phyloP scores from a whole-genome alignment of 768 basidiomycete species.

The Psilocybe subaeruginosa region DNA sequence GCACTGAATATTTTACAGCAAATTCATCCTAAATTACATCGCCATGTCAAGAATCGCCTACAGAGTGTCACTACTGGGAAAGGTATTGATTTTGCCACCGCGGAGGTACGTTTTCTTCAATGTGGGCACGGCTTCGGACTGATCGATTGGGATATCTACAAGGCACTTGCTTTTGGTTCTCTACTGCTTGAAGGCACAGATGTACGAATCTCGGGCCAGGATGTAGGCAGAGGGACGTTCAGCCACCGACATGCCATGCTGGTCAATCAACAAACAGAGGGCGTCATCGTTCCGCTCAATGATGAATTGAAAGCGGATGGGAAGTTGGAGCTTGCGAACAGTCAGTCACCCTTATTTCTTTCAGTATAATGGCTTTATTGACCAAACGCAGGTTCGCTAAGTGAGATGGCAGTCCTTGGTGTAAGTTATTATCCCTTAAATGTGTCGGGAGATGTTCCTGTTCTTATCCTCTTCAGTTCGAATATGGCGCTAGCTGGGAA shows the following conservation, averaged over 20 bases:
- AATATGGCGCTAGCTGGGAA: slow-evolving; percentile 92
- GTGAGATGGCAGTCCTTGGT: slow-evolving; percentile 88
- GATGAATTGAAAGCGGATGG: slow-evolving; percentile 61
- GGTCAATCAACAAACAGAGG: slow-evolving; percentile 84
- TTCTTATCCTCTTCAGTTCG: slow-evolving; percentile 56
- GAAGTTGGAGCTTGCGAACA: slow-evolving; percentile 86
- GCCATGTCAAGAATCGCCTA: slow-evolving; percentile 81
- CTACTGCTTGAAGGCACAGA: slow-evolving; percentile 83
- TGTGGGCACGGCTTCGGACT: background rate
- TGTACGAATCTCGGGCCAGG: slow-evolving; percentile 90
- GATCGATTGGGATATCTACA: background rate
- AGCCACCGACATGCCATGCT: slow-evolving; percentile 92
- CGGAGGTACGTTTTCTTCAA: slow-evolving; percentile 57
- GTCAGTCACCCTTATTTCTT: slow-evolving; percentile 40
- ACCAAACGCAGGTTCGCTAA: slow-evolving; percentile 69
- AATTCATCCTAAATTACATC: slow-evolving; percentile 75
- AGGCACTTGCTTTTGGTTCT: slow-evolving; percentile 89
- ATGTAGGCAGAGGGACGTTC: slow-evolving; percentile 90
- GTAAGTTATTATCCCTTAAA: slow-evolving; percentile 42
- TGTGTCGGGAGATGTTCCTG: background rate
- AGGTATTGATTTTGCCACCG: slow-evolving; percentile 90
- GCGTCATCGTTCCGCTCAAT: slow-evolving; percentile 82
- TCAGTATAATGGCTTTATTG: background rate
- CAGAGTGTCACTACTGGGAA: slow-evolving; percentile 65
- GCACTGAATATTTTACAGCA: slow-evolving; percentile 47